Conservation (phyloP, 495 filamentous ascomycete genomes). For the Eremomyces bilateralis region DNA sequence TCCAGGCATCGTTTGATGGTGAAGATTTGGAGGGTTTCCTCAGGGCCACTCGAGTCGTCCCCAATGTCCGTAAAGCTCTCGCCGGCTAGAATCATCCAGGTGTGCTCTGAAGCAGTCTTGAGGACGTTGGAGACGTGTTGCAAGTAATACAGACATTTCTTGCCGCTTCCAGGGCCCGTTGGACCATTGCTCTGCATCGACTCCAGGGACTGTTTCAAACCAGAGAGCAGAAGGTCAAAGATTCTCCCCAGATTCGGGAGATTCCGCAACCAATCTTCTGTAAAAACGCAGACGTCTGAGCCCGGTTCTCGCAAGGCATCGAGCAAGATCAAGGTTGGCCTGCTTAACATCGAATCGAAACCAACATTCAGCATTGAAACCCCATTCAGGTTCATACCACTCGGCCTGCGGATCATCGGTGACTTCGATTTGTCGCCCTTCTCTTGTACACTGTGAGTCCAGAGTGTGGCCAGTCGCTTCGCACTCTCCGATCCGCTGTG, state of each 20-base stretch:
- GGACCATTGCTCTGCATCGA: constrained; percentile 11
- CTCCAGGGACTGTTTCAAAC: constrained; percentile 6
- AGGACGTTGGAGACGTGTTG: constrained; percentile 53
- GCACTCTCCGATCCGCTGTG: constrained; percentile 5
- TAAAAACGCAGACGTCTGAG: constrained; percentile 50
- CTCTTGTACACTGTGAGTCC: constrained; percentile 19
- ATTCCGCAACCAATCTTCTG: constrained; percentile 64
- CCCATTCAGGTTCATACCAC: constrained; percentile 11
- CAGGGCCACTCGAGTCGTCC: constrained; percentile 21
- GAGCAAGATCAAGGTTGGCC: constrained; percentile 63
- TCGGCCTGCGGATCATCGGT: constrained; percentile 5
- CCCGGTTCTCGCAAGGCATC: constrained; percentile 56
- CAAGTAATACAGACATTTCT: constrained; percentile 58
- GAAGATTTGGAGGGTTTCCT: constrained; percentile 37
- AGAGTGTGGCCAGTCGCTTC: constrained; percentile 15
- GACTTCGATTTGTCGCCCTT: constrained; percentile 6
- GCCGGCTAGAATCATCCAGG: constrained; percentile 36
- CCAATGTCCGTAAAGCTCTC: constrained; percentile 13
- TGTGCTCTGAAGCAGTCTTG: constrained; percentile 33
- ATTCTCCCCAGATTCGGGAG: constrained; percentile 42
- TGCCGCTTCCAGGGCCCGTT: constrained; percentile 27
- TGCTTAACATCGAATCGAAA: constrained; percentile 51
- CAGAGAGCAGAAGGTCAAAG: constrained; percentile 8
- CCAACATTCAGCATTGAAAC: constrained; percentile 21
- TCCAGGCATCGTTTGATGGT: constrained; percentile 29